Percentiles rank a stretch among this genome's conserved stretches.
Evolutionary conservation across 2,329 filamentous ascomycete genomes (phyloP).

Genomic region (Trichoderma sp.): DNA sequence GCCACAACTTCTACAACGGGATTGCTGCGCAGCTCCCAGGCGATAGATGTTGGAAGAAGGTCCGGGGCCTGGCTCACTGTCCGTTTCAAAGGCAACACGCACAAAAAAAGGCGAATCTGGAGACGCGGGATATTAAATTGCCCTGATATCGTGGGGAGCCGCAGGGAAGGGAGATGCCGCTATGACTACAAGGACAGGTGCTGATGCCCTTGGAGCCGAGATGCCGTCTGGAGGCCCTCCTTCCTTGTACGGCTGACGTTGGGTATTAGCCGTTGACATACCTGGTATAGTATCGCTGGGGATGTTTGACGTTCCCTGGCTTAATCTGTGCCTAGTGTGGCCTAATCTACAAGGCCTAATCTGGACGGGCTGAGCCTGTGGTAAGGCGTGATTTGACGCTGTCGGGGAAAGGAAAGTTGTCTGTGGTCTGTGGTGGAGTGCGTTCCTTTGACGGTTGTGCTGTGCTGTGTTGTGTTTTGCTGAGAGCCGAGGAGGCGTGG

Average conservation of each 20-base stretch:
- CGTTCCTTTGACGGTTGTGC: not conserved
- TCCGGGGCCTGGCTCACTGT: not conserved
- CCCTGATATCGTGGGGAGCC: constrained; percentile 13
- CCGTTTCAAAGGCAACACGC: constrained; percentile 15
- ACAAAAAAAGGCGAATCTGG: constrained; percentile 1
- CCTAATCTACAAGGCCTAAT: constrained; percentile 11
- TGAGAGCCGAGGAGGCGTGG: not conserved
- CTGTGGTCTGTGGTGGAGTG: not conserved
- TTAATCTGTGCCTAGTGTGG: constrained; percentile 13
- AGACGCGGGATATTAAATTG: not conserved
- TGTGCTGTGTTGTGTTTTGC: no score
- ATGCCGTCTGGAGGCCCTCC: constrained; percentile 15
- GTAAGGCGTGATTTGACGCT: not conserved
- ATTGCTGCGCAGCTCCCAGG: constrained; percentile 3
- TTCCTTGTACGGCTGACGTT: constrained; percentile 21
- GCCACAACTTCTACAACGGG: constrained; percentile 6
- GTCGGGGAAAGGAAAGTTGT: no score
- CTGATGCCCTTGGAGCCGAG: constrained; percentile 16
- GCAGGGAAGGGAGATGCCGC: not conserved
- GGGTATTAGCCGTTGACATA: not conserved
- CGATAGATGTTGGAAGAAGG: not conserved
- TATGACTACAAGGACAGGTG: constrained; percentile 7
- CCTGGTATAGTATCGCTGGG: not conserved
- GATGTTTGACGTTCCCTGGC: not conserved
- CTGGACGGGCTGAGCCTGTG: not conserved